Percentiles rank a stretch among this genome's conserved stretches.
Conservation (phyloP, 2,329 filamentous ascomycete species). For the Stylonectria norvegica region DNA sequence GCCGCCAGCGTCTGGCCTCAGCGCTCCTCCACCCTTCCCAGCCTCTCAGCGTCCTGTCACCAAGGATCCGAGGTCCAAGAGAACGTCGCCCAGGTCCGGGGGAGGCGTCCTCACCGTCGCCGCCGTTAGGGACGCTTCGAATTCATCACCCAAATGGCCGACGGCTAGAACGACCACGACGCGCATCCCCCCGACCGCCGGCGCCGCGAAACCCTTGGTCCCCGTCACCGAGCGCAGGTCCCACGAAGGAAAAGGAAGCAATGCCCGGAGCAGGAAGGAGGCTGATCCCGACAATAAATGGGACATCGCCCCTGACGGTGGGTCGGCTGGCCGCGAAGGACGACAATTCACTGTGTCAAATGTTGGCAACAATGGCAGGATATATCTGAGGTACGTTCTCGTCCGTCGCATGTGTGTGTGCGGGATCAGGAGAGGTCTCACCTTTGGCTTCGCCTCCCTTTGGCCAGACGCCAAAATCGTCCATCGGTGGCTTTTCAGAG, state of each 20-base stretch:
- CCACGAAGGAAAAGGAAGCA: slow-evolving; percentile 38
- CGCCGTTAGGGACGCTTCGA: slow-evolving; percentile 8
- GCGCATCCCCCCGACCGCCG: slow-evolving; percentile 21
- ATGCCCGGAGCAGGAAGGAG: slow-evolving; percentile 44
- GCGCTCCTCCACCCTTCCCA: slow-evolving; percentile 22
- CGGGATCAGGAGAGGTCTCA: too few relatives aligned
- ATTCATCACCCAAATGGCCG: slow-evolving; percentile 21
- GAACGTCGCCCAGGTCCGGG: slow-evolving; percentile 17
- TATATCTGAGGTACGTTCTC: slow-evolving; percentile 69
- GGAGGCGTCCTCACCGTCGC: slow-evolving; percentile 11
- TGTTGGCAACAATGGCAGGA: slow-evolving; percentile 77
- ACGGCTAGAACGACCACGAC: slow-evolving; percentile 17
- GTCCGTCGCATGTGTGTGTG: too few relatives aligned
- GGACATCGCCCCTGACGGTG: slow-evolving; percentile 58
- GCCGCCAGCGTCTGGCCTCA: slow-evolving; percentile 28
- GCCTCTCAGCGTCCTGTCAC: slow-evolving; percentile 17
- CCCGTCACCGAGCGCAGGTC: slow-evolving; percentile 46
- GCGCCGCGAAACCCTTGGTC: slow-evolving; percentile 37
- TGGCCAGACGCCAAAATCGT: slow-evolving; percentile 8
- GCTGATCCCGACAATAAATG: slow-evolving; percentile 48
- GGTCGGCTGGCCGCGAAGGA: slow-evolving; percentile 60
- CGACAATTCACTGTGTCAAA: slow-evolving; percentile 77
- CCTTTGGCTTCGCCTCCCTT: slow-evolving; percentile 7
- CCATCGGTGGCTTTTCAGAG: slow-evolving; percentile 1
- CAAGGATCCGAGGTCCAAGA: slow-evolving; percentile 26